Conservation (phyloP, 257 asterid genomes). For the Nicotiana attenuata region DNA sequence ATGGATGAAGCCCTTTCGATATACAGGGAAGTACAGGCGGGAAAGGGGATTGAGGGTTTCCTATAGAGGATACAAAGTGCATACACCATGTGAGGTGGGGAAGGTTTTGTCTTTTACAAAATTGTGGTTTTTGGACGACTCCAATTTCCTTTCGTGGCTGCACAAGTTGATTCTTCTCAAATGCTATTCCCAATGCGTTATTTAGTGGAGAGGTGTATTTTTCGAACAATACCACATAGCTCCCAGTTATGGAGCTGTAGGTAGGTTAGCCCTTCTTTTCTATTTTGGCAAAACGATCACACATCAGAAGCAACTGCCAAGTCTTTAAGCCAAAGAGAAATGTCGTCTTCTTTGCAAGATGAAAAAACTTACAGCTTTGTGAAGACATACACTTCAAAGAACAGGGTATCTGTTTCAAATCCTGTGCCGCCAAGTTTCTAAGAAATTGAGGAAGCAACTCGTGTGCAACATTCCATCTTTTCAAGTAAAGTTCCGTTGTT, state of each 20-base stretch:
- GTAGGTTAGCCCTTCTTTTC: no score
- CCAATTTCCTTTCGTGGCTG: background rate
- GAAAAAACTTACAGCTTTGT: no score
- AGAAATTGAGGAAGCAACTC: background rate
- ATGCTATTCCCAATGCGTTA: background rate
- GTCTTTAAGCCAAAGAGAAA: no score
- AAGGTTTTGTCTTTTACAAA: background rate
- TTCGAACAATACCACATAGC: no score
- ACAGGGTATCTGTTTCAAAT: background rate
- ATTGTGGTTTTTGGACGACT: background rate
- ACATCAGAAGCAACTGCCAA: no score
- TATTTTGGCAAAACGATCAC: no score
- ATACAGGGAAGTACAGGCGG: slow-evolving; percentile 50
- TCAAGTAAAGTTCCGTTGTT: background rate
- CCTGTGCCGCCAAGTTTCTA: background rate
- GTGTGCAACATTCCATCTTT: background rate
- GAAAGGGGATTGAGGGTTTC: slow-evolving; percentile 73
- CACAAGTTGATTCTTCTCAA: background rate
- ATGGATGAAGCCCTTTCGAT: slow-evolving; percentile 82
- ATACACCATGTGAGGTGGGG: background rate
- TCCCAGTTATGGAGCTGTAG: no score
- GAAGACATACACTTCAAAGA: no score
- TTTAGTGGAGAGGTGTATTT: no score
- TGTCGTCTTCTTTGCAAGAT: no score
- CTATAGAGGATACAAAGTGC: slow-evolving; percentile 22